phyloP scores from a whole-genome alignment of 1,284 basidiomycete species.

The Rhizoctonia solani region DNA sequence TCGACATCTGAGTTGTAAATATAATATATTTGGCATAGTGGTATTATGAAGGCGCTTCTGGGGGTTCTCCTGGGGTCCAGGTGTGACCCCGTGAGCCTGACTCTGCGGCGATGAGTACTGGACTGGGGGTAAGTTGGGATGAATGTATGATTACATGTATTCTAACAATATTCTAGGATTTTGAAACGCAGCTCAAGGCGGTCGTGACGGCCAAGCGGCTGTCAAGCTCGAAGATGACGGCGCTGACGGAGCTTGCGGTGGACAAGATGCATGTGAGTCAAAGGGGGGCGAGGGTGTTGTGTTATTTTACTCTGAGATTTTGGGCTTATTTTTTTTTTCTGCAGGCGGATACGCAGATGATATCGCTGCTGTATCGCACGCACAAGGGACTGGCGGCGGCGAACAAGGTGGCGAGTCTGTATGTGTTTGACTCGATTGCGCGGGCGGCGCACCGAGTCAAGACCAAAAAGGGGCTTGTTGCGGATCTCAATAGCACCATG shows the following conservation, averaged over 20 bases:
- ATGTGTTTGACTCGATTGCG: slow-evolving; percentile 87
- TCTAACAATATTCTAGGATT: slow-evolving; percentile 56
- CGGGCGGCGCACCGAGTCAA: slow-evolving; percentile 66
- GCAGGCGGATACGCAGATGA: slow-evolving; percentile 81
- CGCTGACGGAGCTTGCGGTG: slow-evolving; percentile 72
- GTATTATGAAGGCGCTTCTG: too few species aligned
- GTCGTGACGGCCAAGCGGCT: slow-evolving; percentile 79
- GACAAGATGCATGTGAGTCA: slow-evolving; percentile 72
- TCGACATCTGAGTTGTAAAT: slow-evolving; percentile 28
- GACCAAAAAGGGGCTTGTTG: slow-evolving; percentile 63
- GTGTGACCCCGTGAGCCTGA: too few species aligned
- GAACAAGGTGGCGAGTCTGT: slow-evolving; percentile 80
- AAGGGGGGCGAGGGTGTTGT: too few species aligned
- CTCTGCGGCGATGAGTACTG: too few species aligned
- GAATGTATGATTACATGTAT: neutral
- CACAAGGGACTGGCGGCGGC: slow-evolving; percentile 72
- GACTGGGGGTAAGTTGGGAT: slow-evolving; percentile 12
- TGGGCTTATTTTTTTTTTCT: slow-evolving; percentile 18
- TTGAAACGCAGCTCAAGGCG: slow-evolving; percentile 76
- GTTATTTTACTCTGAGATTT: neutral
- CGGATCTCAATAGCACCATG: slow-evolving; percentile 57
- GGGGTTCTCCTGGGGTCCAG: too few species aligned
- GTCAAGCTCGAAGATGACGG: slow-evolving; percentile 80
- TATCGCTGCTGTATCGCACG: slow-evolving; percentile 80
- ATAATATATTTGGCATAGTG: neutral